Base-by-base conservation (phyloP, 148 eudicot genomes). In the Limonium bicolor region DNA sequence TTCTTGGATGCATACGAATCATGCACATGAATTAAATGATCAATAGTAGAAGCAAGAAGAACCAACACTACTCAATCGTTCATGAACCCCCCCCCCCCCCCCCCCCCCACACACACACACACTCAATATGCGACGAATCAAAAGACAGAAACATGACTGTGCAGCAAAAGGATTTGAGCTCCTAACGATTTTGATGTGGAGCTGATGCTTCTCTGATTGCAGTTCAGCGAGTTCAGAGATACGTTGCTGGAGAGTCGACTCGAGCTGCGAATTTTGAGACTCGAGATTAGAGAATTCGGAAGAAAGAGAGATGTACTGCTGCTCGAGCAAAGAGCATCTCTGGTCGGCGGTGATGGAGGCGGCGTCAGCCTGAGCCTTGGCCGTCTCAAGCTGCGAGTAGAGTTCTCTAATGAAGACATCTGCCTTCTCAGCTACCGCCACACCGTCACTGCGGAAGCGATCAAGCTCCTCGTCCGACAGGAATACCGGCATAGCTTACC, bases 271-370 rank as follows among this genome's bases (percentile, higher is more conserved):
- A 39, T 59, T 40, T 4, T 75, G 69, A 6, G 73, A 67, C 42
- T 78, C 82, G 3, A 85, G 70, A 7, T 49, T 47, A 1, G 73
- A 24, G 50, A 59, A 73, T 6, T 90, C 93, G 10, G 77, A 55
- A 16, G 84, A 62, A 32, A 90, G 88, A 3, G 88, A 78, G 5
- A 90, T 58, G 46, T 62, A 76, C 53, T 78, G 80, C 57, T 90
- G 88, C 53, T 85, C 99, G 48, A 80, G 78, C 31, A 75, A 50
- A 1, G 99, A 74, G 54, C 99, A 85, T 0, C 85, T 81, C 45
- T 92, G 99, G 58, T 92, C 99, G n/a, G 79, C 86, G 17, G 88
- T 92, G 31, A 92, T 78, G 10, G 88, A 27, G 4, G 82, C 65
- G 11, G 95, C 94, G 31, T 92, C 95, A 1, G 84, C 77, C 62